Percentiles rank a stretch among this genome's conserved stretches.
Conservation (phyloP, 805 yeast species). For the Wickerhamomyces chaumierensis region DNA sequence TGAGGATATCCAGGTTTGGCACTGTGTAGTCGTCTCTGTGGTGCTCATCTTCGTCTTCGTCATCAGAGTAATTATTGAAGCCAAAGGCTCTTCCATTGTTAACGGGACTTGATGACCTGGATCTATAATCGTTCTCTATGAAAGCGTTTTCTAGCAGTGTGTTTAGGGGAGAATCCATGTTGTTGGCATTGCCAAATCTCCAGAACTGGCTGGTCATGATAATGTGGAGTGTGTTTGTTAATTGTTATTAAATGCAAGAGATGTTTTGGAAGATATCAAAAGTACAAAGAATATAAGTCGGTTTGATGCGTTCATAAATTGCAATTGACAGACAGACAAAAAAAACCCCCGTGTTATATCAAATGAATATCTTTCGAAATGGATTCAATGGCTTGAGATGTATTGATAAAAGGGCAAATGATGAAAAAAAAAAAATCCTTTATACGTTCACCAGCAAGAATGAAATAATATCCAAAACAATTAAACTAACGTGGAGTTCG, state of each 20-base stretch:
- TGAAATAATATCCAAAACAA: too few relatives aligned
- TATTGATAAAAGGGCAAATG: too few relatives aligned
- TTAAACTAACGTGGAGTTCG: too few relatives aligned
- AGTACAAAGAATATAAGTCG: too few relatives aligned
- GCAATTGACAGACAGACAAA: too few relatives aligned
- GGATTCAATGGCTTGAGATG: too few relatives aligned
- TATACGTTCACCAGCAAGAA: too few relatives aligned
- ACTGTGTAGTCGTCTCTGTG: constrained; percentile 21
- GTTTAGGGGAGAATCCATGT: constrained; percentile 43
- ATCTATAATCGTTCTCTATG: constrained; percentile 24
- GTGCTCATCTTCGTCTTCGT: constrained; percentile 18
- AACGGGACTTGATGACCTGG: constrained; percentile 22
- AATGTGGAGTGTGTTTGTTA: too few relatives aligned
- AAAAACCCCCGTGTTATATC: too few relatives aligned
- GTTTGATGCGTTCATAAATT: too few relatives aligned
- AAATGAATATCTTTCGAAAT: too few relatives aligned
- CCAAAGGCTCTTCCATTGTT: constrained; percentile 11
- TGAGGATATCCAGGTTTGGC: constrained; percentile 32
- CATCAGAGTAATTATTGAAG: constrained; percentile 10
- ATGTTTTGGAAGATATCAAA: neutral
- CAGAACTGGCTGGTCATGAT: constrained; percentile 39
- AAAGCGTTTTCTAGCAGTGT: constrained; percentile 29
- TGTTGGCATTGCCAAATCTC: constrained; percentile 50
- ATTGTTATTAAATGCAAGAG: neutral
- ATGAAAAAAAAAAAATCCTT: too few relatives aligned